These are phyloP conservation scores for Tolypocladium pustulatum DNA, from an alignment of 2,329 filamentous ascomycete species.

Conservation along the genomic window DNA sequence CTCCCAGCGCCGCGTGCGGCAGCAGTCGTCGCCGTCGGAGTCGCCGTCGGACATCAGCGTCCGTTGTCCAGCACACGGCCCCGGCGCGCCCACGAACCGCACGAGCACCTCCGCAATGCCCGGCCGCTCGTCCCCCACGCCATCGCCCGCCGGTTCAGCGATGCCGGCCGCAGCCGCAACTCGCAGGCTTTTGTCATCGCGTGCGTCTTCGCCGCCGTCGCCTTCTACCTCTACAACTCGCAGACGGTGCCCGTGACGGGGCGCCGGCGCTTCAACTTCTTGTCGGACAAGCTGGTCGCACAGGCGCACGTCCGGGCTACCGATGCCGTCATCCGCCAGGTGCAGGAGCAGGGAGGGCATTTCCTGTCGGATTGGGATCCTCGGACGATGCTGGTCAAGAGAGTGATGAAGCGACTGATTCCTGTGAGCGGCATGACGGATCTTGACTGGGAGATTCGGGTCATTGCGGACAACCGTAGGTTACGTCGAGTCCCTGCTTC, in stretches of 20 bases:
- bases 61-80: constrained; percentile 12
- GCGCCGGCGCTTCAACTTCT: constrained; percentile 59
- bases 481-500: constrained; percentile 1
- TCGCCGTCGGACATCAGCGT: constrained; percentile 5
- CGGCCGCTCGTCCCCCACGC: constrained; percentile 20
- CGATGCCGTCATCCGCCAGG: constrained; percentile 37
- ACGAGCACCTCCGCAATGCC: constrained; percentile 18
- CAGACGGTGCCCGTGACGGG: constrained; percentile 66
- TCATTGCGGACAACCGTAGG: constrained; percentile 55
- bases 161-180: constrained; percentile 17
- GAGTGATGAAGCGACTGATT: constrained; percentile 56
- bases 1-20: not conserved
- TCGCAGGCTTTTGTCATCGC: constrained; percentile 26
- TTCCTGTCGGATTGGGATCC: constrained; percentile 52
- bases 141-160: constrained; percentile 13
- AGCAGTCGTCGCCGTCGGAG: not conserved
- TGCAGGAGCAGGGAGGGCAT: constrained; percentile 37
- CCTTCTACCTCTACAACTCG: constrained; percentile 58
- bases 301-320: constrained; percentile 19
- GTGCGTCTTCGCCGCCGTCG: constrained; percentile 31
- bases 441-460: constrained; percentile 59
- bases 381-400: constrained; percentile 44
- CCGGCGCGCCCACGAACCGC: constrained; percentile 9
- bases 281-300: constrained; percentile 47
- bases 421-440: constrained; percentile 52